A percentile compares a stretch with the other conserved stretches of the same genome.
phyloP scores from a whole-genome alignment of 2,329 filamentous ascomycete species.

The Colletotrichum truncatum region DNA sequence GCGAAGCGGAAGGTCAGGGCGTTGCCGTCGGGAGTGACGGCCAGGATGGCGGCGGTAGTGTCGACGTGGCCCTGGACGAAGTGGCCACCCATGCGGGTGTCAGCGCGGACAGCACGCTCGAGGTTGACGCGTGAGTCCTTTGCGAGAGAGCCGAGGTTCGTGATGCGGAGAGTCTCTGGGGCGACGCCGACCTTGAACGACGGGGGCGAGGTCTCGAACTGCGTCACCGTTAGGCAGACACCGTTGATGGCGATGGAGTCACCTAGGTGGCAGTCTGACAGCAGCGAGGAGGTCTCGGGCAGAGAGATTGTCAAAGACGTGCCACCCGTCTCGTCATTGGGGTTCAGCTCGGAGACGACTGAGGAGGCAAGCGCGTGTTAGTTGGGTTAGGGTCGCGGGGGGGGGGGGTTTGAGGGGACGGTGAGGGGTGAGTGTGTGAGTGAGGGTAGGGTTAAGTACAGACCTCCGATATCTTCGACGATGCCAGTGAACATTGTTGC shows the following conservation, averaged over 20 bases:
- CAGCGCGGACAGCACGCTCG: constrained; percentile 89
- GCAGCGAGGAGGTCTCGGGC: constrained; percentile 72
- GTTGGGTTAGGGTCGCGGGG: constrained; percentile 23
- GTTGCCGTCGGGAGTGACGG: constrained; percentile 84
- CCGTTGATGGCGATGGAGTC: constrained; percentile 97
- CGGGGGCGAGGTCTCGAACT: constrained; percentile 50
- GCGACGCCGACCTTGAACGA: constrained; percentile 93
- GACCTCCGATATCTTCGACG: constrained; percentile 92
- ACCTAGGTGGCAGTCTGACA: constrained; percentile 84
- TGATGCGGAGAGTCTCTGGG: constrained; percentile 94
- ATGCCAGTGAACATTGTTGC: constrained; percentile 91
- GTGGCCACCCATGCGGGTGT: constrained; percentile 96
- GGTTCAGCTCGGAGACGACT: constrained; percentile 87
- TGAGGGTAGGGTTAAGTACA: constrained; percentile 46
- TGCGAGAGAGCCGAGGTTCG: constrained; percentile 84
- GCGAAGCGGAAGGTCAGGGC: constrained; percentile 86
- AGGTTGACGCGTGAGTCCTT: constrained; percentile 82
- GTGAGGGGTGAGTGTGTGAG: not conserved
- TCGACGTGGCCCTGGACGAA: constrained; percentile 99
- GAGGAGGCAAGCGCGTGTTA: constrained; percentile 36
- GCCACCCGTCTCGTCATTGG: constrained; percentile 84
- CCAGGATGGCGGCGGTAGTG: constrained; percentile 80
- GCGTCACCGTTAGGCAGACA: constrained; percentile 89
- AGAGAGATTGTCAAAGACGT: constrained; percentile 90
- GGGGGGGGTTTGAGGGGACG: not conserved